These are phyloP conservation scores for Tetrapisispora iriomotensis DNA, from an alignment of 805 yeast genomes.

Conservation along the genomic window DNA sequence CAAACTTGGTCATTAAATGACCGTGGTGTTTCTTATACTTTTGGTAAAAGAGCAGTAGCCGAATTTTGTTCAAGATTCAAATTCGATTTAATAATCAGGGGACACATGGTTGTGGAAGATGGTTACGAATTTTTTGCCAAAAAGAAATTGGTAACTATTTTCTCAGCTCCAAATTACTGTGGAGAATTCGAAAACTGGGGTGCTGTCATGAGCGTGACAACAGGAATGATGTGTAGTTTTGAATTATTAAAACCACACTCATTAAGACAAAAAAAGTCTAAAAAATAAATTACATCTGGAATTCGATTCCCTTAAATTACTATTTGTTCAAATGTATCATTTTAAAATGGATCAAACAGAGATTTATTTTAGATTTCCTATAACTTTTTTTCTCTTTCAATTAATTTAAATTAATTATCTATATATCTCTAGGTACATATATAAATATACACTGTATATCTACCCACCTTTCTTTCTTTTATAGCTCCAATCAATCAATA, in stretches of 20 bases:
- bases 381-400: too few relatives aligned
- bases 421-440: too few relatives aligned
- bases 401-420: too few relatives aligned
- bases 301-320: background rate
- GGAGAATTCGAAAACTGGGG: conserved; percentile 77
- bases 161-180: conserved; percentile 77
- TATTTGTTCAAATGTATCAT: background rate
- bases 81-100: conserved; percentile 68
- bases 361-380: too few relatives aligned
- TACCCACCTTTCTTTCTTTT: too few relatives aligned
- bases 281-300: conserved; percentile 3
- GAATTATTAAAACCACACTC: conserved; percentile 51
- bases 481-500: too few relatives aligned
- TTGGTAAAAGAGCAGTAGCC: conserved; percentile 59
- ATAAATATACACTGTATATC: too few relatives aligned
- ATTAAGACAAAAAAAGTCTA: background rate
- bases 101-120: conserved; percentile 86
- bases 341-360: background rate
- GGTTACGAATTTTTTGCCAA: conserved; percentile 77
- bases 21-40: conserved; percentile 73
- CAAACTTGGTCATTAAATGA: conserved; percentile 68
- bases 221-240: conserved; percentile 58
- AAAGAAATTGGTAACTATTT: conserved; percentile 65
- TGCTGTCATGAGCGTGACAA: conserved; percentile 67
- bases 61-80: conserved; percentile 55